These are phyloP conservation scores for Rhododendron ferrugineum DNA, from an alignment of 148 eudicot species.

Conservation along the genomic window DNA sequence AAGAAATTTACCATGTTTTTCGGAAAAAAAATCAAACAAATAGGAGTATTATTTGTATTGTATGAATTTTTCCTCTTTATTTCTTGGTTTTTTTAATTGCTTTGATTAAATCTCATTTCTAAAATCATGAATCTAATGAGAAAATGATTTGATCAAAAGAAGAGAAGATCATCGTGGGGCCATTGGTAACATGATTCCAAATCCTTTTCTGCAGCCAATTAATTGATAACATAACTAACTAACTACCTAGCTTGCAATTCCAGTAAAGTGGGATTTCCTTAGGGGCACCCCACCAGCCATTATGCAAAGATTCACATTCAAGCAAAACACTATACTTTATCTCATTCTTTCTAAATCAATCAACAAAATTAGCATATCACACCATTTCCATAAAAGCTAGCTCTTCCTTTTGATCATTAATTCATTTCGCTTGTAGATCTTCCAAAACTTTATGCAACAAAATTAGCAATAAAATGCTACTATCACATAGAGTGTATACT, in stretches of 20 bases:
- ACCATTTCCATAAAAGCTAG: not conserved
- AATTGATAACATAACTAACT: not conserved
- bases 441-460: not conserved
- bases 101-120: not conserved
- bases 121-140: not conserved
- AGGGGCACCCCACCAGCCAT: not conserved
- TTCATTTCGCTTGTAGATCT: not conserved
- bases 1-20: no score
- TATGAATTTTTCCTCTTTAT: not conserved
- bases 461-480: not conserved
- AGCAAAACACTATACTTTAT: not conserved
- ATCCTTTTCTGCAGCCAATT: not conserved
- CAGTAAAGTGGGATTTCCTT: constrained; percentile 12
- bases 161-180: not conserved
- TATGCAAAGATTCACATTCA: constrained; percentile 13
- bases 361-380: not conserved
- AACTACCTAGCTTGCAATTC: constrained; percentile 16
- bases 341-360: constrained; percentile 2
- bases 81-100: not conserved
- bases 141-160: not conserved
- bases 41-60: no score
- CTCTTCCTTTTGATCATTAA: not conserved
- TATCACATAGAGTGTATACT: not conserved
- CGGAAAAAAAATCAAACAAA: no score
- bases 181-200: not conserved